Evolutionary conservation across 257 asterid genomes (phyloP).

Genomic region (Gentiana macrophylla): DNA sequence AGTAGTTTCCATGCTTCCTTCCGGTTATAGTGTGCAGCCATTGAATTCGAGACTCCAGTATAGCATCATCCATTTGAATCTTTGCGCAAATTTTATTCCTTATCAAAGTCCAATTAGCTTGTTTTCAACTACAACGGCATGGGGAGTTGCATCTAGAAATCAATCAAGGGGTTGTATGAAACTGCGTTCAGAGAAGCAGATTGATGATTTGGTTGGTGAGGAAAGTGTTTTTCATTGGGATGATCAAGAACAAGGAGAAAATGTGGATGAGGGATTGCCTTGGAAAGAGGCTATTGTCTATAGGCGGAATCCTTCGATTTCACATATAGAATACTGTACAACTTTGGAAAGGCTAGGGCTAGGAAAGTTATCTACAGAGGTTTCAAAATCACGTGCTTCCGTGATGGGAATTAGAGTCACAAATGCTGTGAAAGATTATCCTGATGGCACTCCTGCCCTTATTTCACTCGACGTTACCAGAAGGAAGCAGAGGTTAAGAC

Average conservation of each 20-base stretch:
- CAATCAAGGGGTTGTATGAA: constrained; percentile 1
- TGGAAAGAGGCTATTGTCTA: constrained; percentile 82
- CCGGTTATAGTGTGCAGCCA: background rate
- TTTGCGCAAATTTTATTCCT: background rate
- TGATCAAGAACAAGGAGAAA: constrained; percentile 10
- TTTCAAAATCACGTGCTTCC: constrained; percentile 58
- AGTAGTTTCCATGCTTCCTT: constrained; percentile 1
- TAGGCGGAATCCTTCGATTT: constrained; percentile 42
- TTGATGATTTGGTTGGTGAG: constrained; percentile 5
- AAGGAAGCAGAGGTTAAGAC: constrained; percentile 59
- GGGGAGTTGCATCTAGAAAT: background rate
- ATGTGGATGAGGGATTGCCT: constrained; percentile 34
- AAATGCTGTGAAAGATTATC: constrained; percentile 48
- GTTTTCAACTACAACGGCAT: background rate
- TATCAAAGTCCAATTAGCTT: background rate
- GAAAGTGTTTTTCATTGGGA: constrained; percentile 19
- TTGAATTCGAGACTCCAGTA: constrained; percentile 6
- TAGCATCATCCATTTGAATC: background rate
- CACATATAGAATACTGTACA: constrained; percentile 77
- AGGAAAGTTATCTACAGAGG: constrained; percentile 47
- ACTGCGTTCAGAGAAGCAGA: constrained; percentile 11
- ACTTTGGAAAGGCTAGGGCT: constrained; percentile 82
- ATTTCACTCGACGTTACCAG: constrained; percentile 63
- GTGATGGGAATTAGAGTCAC: constrained; percentile 74
- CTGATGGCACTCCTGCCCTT: constrained; percentile 76